Conservation (phyloP, 768 basidiomycete species). For the Lactarius hengduanensis region DNA sequence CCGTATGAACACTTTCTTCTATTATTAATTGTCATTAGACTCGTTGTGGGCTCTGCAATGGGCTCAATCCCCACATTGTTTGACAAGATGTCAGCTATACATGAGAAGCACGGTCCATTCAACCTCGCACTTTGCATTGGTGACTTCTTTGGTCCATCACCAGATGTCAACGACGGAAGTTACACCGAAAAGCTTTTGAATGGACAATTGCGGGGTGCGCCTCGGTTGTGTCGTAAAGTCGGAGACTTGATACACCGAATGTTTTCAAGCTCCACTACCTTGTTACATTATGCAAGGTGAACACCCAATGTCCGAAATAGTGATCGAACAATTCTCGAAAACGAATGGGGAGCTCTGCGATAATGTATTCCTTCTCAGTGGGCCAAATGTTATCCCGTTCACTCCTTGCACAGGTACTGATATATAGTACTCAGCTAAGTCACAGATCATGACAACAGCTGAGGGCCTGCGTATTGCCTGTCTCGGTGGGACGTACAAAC, state of each 20-base stretch:
- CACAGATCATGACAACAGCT: conserved; percentile 73
- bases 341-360: conserved; percentile 77
- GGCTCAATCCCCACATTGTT: conserved; percentile 77
- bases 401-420: conserved; percentile 12
- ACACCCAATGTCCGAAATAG: conserved; percentile 64
- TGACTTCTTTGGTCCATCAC: conserved; percentile 72
- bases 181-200: conserved; percentile 61
- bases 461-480: conserved; percentile 83
- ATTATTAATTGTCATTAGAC: conserved; percentile 36
- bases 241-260: conserved; percentile 7
- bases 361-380: conserved; percentile 85
- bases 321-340: conserved; percentile 72
- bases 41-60: conserved; percentile 78
- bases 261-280: conserved; percentile 67
- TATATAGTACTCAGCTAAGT: conserved; percentile 57
- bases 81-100: conserved; percentile 76
- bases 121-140: conserved; percentile 78
- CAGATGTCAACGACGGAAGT: conserved; percentile 37
- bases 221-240: background rate
- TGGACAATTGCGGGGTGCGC: conserved; percentile 64
- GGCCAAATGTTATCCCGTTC: conserved; percentile 35
- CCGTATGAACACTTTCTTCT: background rate
- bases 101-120: conserved; percentile 93
- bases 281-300: conserved; percentile 94
- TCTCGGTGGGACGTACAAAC: conserved; percentile 74